Base-by-base conservation (phyloP, 768 basidiomycete species). In the Trametes meyenii region DNA sequence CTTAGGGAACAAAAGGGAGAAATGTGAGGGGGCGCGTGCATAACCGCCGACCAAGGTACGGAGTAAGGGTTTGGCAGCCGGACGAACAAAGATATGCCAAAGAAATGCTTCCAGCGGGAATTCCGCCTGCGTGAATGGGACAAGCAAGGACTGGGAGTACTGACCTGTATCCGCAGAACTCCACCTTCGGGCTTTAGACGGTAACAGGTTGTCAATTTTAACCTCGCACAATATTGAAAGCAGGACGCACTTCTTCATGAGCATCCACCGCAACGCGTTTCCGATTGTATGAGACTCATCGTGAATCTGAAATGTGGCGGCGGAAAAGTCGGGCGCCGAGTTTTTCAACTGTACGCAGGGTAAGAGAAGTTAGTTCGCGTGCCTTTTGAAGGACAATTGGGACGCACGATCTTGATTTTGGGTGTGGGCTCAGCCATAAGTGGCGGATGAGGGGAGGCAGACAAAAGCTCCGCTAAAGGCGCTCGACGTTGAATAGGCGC, bases 111-210 rank as follows among this genome's bases (percentile, higher is more conserved):
- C 43, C 35, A 14, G 51, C 14, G 19, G 49, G 26, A 48, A 6
- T 23, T 46, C 45, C 10, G 19, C 55, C 19, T 44, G 50, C 24
- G 45, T 21, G 44, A 46, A 48, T 23, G 44, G 13, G 12, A 48
- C 14, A 42, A 39, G 26, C 44, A 36, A 3, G 23, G 16, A 21
- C 26, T n/a, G 21, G 12, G 39, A 52, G 21, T 70, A 68, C 80
- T 74, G 62, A 90, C 94, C 91, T 94, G 81, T 98, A 98, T 33
- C 97, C 97, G 72, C 97, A 98, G 72, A 98, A 98, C 76, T 97
- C 94, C 40, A 98, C 96, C 67, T 93, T 94, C 6, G 96, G 93
- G 72, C 96, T 98, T 69, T 17, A 29, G 11, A 53, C 40, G 62
- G 40, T 56, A 42, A 13, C 36, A 5, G n/a, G 24, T 52, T 19